Percentiles rank a stretch among this genome's conserved stretches.
Evolutionary conservation across 495 filamentous ascomycete species (phyloP).

Genomic region (Penicillium antarcticum): DNA sequence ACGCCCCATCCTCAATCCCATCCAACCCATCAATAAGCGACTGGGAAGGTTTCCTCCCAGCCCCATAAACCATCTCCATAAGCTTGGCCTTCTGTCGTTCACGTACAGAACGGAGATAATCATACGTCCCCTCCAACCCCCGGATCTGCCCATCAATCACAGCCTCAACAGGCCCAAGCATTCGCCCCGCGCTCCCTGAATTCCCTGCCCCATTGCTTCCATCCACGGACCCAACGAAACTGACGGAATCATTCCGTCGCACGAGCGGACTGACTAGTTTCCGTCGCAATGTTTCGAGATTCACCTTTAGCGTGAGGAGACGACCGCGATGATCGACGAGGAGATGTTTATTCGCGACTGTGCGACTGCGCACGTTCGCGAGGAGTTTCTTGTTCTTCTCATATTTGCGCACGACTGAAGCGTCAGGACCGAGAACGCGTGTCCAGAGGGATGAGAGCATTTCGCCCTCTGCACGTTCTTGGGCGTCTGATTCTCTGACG

Average conservation of each 20-base stretch:
- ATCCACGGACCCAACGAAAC: slow-evolving; percentile 36
- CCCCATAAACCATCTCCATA: slow-evolving; percentile 75
- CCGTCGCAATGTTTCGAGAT: slow-evolving; percentile 70
- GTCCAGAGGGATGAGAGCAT: slow-evolving; percentile 84
- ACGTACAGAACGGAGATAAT: slow-evolving; percentile 67
- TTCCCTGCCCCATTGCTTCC: slow-evolving; percentile 29
- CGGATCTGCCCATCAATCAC: slow-evolving; percentile 78
- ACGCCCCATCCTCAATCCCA: slow-evolving; percentile 12
- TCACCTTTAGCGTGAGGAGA: slow-evolving; percentile 73
- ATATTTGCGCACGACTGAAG: slow-evolving; percentile 72
- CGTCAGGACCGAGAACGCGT: slow-evolving; percentile 70
- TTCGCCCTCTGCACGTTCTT: slow-evolving; percentile 75
- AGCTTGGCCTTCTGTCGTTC: slow-evolving; percentile 77
- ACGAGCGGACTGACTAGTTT: slow-evolving; percentile 82
- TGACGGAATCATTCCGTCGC: slow-evolving; percentile 55
- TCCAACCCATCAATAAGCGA: slow-evolving; percentile 26
- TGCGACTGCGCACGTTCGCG: slow-evolving; percentile 71
- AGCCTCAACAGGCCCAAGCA: slow-evolving; percentile 49
- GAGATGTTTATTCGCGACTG: slow-evolving; percentile 79
- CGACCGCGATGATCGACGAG: slow-evolving; percentile 80
- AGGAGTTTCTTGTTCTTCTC: slow-evolving; percentile 80
- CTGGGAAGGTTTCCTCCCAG: slow-evolving; percentile 36
- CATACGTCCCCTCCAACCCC: slow-evolving; percentile 74
- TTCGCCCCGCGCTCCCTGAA: slow-evolving; percentile 39
- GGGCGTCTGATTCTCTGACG: slow-evolving; percentile 71